A percentile compares a stretch with the other conserved stretches of the same genome.
These are phyloP conservation scores for Crinitomyces ghanaensis DNA, from an alignment of 805 yeast genomes.

Conservation along the genomic window DNA sequence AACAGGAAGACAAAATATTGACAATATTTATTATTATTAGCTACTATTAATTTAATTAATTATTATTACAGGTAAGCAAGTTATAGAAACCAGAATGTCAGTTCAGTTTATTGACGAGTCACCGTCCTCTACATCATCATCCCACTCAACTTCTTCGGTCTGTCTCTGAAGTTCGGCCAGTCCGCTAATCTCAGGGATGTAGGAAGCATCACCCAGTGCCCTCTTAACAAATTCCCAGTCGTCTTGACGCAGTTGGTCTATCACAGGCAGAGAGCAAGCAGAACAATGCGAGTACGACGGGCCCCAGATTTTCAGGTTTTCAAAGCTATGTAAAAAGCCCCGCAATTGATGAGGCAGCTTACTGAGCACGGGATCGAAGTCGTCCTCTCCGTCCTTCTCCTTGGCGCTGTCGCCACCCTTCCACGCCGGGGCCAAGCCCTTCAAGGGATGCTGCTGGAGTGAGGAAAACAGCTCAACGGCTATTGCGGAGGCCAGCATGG, in stretches of 20 bases:
- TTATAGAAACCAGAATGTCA: too few relatives aligned
- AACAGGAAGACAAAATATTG: too few relatives aligned
- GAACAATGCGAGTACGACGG: constrained; percentile 73
- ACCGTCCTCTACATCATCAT: too few relatives aligned
- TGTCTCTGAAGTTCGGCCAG: constrained; percentile 57
- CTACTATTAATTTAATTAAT: too few relatives aligned
- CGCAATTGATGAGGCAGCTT: constrained; percentile 75
- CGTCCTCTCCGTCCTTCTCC: constrained; percentile 11
- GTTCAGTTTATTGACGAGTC: too few relatives aligned
- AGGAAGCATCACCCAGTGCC: constrained; percentile 56
- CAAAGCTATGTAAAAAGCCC: constrained; percentile 65
- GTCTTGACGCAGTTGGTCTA: constrained; percentile 35
- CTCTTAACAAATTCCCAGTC: constrained; percentile 76
- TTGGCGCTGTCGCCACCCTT: constrained; percentile 12
- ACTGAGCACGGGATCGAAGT: constrained; percentile 43
- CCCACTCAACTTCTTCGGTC: constrained; percentile 47
- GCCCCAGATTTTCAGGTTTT: constrained; percentile 52
- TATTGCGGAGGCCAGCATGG: constrained; percentile 72
- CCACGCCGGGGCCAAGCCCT: constrained; percentile 33
- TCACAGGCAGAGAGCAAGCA: constrained; percentile 63
- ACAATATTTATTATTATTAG: too few relatives aligned
- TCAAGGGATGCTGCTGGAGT: constrained; percentile 52
- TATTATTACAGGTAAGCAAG: too few relatives aligned
- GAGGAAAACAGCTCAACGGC: constrained; percentile 79
- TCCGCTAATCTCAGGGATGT: constrained; percentile 72